Percentiles rank a stretch among this genome's conserved stretches.
Conservation (phyloP, 208 protist genomes). For the Leishmania guyanensis region DNA sequence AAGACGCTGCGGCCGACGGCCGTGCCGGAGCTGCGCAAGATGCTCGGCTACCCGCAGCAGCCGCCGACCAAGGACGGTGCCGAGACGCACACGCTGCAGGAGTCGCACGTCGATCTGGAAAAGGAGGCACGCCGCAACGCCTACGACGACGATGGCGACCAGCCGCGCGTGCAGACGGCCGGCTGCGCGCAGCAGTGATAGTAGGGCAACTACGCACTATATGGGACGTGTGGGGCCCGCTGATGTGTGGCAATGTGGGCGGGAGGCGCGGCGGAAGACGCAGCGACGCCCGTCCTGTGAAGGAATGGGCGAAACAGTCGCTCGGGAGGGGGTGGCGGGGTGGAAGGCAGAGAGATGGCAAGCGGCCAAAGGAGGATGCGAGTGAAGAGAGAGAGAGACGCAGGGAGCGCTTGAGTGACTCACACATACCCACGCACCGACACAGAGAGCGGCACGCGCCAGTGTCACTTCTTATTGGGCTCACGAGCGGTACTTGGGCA, state of each 20-base stretch:
- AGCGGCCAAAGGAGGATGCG: background rate
- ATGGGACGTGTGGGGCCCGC: background rate
- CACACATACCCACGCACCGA: background rate
- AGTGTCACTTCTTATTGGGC: background rate
- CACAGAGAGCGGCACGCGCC: background rate
- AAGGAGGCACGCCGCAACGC: conserved; percentile 67
- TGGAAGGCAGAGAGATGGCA: background rate
- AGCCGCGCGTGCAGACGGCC: conserved; percentile 57
- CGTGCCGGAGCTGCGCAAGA: conserved; percentile 57
- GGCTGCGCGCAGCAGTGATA: conserved; percentile 82
- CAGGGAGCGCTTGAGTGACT: background rate
- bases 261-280: background rate
- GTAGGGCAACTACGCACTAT: background rate
- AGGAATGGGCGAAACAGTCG: background rate
- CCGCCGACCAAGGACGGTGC: conserved; percentile 33
- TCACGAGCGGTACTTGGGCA: background rate
- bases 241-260: background rate
- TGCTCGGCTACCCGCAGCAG: conserved; percentile 80
- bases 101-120: conserved; percentile 80
- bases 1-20: conserved; percentile 49
- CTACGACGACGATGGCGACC: conserved; percentile 66
- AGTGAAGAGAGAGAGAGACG: background rate
- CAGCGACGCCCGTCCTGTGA: background rate
- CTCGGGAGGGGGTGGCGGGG: background rate
- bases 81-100: conserved; percentile 55